These are phyloP conservation scores for Opeltia flavorubescens DNA, from an alignment of 495 filamentous ascomycete species.

Conservation along the genomic window DNA sequence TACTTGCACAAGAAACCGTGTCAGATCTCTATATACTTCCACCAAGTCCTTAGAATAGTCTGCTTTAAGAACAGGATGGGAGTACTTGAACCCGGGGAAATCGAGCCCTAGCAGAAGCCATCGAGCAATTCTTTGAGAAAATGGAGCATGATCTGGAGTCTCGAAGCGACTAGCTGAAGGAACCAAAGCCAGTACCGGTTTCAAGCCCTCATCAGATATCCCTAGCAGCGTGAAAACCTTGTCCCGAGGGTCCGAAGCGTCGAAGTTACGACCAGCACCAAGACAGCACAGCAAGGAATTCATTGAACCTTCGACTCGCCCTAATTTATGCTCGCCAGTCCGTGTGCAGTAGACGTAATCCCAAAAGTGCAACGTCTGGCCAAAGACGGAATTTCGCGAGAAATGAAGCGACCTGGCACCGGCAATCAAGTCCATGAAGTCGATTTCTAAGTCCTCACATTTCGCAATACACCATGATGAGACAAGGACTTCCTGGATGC, in stretches of 20 bases:
- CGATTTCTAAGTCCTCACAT: slow-evolving; percentile 8
- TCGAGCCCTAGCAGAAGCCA: not conserved
- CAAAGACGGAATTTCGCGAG: not conserved
- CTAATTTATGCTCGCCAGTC: not conserved
- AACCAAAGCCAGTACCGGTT: not conserved
- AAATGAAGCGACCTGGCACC: not conserved
- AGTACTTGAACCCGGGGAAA: not conserved
- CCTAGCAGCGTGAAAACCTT: not conserved
- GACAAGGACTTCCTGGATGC: slow-evolving; percentile 10
- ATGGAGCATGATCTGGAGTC: not conserved
- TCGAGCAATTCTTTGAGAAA: not conserved
- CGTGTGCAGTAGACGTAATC: not conserved
- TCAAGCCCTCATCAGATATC: not conserved
- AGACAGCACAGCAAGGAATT: not conserved
- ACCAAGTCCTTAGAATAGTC: not conserved
- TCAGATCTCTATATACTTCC: not conserved
- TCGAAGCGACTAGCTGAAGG: not conserved
- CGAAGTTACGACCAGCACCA: not conserved
- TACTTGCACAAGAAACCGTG: not conserved
- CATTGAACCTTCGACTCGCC: not conserved
- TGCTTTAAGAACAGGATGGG: not conserved
- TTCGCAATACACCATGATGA: slow-evolving; percentile 7
- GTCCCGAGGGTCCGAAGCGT: not conserved
- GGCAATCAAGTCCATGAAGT: slow-evolving; percentile 6
- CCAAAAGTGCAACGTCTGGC: not conserved